phyloP scores from a whole-genome alignment of 2,329 filamentous ascomycete genomes.

The Penicillium decumbens region DNA sequence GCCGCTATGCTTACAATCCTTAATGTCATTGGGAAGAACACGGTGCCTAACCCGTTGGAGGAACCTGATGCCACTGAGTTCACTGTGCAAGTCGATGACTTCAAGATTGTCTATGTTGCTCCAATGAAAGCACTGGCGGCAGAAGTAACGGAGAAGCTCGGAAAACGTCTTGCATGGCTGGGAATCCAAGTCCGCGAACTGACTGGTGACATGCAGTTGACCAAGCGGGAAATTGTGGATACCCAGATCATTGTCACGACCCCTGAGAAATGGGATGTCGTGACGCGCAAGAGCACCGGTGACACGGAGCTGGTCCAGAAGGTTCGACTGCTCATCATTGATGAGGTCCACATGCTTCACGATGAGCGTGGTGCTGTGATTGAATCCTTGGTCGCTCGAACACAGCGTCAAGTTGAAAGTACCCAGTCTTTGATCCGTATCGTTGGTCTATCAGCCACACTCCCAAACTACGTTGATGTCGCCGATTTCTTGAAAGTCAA shows the following conservation, averaged over 20 bases:
- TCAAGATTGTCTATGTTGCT: constrained; percentile 98
- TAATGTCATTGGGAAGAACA: constrained; percentile 82
- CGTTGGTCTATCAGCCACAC: constrained; percentile 86
- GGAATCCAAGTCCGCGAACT: constrained; percentile 88
- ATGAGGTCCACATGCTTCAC: constrained; percentile 99
- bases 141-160: constrained; percentile 91
- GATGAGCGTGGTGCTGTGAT: constrained; percentile 94
- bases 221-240: constrained; percentile 89
- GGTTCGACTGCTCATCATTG: constrained; percentile 90
- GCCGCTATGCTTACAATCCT: constrained; percentile 95
- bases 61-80: constrained; percentile 71
- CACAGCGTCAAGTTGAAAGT: constrained; percentile 93
- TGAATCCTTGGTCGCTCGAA: constrained; percentile 91
- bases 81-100: constrained; percentile 75
- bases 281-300: constrained; percentile 92
- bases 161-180: constrained; percentile 87
- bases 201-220: constrained; percentile 98
- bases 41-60: constrained; percentile 72
- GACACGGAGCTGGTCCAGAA: constrained; percentile 98
- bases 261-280: constrained; percentile 98
- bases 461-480: constrained; percentile 95
- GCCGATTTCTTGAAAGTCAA: constrained; percentile 97
- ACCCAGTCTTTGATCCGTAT: constrained; percentile 97
- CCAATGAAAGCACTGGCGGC: constrained; percentile 98
- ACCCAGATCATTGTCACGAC: constrained; percentile 99